Percentiles rank a stretch among this genome's conserved stretches.
phyloP scores from a whole-genome alignment of 495 filamentous ascomycete genomes.

The Articulospora tetracladia region DNA sequence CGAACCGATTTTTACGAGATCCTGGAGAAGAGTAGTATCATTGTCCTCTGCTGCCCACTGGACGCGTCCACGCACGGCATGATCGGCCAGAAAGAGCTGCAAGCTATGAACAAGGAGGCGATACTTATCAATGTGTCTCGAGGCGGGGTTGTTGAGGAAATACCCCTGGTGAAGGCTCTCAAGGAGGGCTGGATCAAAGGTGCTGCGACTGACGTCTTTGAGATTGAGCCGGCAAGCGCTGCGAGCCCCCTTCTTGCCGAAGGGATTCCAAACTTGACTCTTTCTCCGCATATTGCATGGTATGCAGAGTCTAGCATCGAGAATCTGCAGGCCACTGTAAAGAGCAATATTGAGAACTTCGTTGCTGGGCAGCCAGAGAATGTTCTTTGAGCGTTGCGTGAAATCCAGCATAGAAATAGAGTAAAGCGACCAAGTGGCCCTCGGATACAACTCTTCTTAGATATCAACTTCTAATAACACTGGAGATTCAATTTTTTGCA shows the following conservation, averaged over 20 bases:
- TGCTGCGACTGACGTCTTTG: conserved; percentile 74
- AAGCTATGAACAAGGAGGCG: conserved; percentile 58
- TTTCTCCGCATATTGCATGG: conserved; percentile 9
- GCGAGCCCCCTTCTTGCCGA: neutral
- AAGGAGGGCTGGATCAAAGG: conserved; percentile 59
- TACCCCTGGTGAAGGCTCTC: conserved; percentile 56
- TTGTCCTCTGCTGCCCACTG: conserved; percentile 43
- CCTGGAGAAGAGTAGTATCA: conserved; percentile 39
- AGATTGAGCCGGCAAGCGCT: conserved; percentile 55
- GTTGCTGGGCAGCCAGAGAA: conserved; percentile 4
- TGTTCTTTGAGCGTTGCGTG: neutral
- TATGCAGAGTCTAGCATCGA: conserved; percentile 10
- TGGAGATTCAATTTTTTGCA: no score
- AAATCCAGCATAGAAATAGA: neutral
- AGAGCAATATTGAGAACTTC: conserved; percentile 7
- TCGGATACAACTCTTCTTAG: no score
- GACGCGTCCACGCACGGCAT: conserved; percentile 44
- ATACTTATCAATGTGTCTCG: conserved; percentile 73
- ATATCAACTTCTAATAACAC: no score
- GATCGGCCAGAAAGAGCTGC: conserved; percentile 53
- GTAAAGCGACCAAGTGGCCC: no score
- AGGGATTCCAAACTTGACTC: conserved; percentile 6
- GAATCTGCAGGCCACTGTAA: conserved; percentile 6
- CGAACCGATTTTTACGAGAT: conserved; percentile 43
- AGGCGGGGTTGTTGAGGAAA: conserved; percentile 67